Percentiles rank a stretch among this genome's conserved stretches.
These are phyloP conservation scores for Suillus sp. DNA, from an alignment of 768 basidiomycete genomes.

Conservation along the genomic window DNA sequence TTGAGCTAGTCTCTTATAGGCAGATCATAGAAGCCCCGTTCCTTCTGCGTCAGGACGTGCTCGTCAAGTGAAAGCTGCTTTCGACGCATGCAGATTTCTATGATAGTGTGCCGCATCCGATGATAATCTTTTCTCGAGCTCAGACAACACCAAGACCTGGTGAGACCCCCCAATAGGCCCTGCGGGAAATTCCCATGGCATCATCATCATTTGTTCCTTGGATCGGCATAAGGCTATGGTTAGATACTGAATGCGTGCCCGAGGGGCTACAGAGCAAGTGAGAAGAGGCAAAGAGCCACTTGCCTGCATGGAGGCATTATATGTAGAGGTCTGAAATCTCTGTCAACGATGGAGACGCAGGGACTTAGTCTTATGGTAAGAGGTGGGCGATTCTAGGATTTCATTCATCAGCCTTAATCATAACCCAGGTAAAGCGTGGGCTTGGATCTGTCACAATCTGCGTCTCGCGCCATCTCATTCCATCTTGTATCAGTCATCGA, in stretches of 20 bases:
- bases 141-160: background rate
- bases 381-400: too few relatives aligned
- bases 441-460: too few relatives aligned
- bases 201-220: background rate
- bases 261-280: background rate
- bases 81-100: background rate
- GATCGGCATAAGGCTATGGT: background rate
- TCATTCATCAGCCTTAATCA: too few relatives aligned
- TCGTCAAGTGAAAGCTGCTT: background rate
- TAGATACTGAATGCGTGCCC: background rate
- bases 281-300: background rate
- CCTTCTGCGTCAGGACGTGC: too few relatives aligned
- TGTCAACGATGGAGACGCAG: too few relatives aligned
- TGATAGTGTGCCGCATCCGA: background rate
- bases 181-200: background rate
- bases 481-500: too few relatives aligned
- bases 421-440: too few relatives aligned
- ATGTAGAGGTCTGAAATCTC: too few relatives aligned
- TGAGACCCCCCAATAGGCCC: too few relatives aligned
- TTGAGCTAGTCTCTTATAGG: background rate
- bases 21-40: background rate
- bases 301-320: background rate
- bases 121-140: background rate
- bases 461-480: too few relatives aligned
- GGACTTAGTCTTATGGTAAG: too few relatives aligned